A percentile compares a stretch with the other conserved stretches of the same genome.
These are phyloP conservation scores for Fonsecaea erecta DNA, from an alignment of 2,329 filamentous ascomycete species.

Conservation along the genomic window DNA sequence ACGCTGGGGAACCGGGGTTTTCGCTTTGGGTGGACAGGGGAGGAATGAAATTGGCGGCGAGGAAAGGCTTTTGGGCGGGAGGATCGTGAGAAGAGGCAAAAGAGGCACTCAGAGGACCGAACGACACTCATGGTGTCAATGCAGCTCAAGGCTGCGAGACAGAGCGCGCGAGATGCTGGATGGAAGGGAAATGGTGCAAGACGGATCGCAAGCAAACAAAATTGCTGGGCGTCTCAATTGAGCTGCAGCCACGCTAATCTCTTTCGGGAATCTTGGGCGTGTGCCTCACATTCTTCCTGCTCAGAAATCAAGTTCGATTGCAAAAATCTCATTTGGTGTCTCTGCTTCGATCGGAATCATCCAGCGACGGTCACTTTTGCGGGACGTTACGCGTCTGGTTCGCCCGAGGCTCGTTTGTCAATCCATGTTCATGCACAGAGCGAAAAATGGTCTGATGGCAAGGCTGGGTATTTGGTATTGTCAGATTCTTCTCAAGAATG, in stretches of 20 bases:
- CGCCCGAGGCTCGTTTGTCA: background rate
- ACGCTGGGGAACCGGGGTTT: constrained; percentile 48
- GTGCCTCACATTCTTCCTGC: constrained; percentile 15
- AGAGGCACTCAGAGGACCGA: constrained; percentile 56
- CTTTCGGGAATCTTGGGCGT: constrained; percentile 13
- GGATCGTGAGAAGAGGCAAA: constrained; percentile 54
- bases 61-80: constrained; percentile 47
- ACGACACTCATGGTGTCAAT: constrained; percentile 53
- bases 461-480: background rate
- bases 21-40: constrained; percentile 44
- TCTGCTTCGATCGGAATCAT: background rate
- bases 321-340: background rate
- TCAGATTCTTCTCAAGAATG: background rate
- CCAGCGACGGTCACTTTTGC: background rate
- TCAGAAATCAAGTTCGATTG: background rate
- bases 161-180: background rate
- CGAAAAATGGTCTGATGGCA: constrained; percentile 1
- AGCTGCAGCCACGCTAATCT: constrained; percentile 12
- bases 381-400: background rate
- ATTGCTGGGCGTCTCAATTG: constrained; percentile 1
- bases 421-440: background rate
- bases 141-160: constrained; percentile 22
- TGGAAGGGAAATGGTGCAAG: constrained; percentile 3
- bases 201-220: background rate
- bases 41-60: constrained; percentile 56